Percentiles rank a stretch among this genome's conserved stretches.
Evolutionary conservation across 1,284 basidiomycete genomes (phyloP).

Genomic region (Sporisorium reilianum): DNA sequence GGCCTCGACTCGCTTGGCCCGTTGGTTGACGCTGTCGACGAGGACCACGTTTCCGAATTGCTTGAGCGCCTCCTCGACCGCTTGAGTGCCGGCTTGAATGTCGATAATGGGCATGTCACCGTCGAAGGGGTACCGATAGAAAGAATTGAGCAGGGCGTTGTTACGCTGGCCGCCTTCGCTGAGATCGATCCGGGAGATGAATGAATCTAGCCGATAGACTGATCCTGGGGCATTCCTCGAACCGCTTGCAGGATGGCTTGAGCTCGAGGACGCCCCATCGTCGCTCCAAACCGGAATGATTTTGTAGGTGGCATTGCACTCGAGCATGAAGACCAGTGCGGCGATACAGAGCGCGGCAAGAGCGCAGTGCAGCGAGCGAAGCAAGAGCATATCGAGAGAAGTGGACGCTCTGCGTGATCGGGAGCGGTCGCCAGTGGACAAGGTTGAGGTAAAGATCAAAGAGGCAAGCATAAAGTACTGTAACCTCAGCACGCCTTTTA

Average conservation of each 20-base stretch:
- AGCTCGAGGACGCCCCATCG: background rate
- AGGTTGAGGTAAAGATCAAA: too few relatives aligned
- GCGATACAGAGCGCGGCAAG: background rate
- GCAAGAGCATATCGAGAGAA: too few relatives aligned
- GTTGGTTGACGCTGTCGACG: background rate
- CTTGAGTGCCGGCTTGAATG: background rate
- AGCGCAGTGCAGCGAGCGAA: background rate
- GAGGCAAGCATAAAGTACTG: too few relatives aligned
- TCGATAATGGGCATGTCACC: background rate
- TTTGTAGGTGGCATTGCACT: background rate
- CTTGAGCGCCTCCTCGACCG: conserved; percentile 12
- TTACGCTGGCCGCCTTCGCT: too few relatives aligned
- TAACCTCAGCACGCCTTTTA: too few relatives aligned
- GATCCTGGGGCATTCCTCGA: background rate
- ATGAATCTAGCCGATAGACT: background rate
- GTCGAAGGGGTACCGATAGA: conserved; percentile 1
- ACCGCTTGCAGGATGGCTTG: background rate
- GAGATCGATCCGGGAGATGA: background rate
- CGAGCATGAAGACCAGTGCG: background rate
- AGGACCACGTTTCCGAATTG: conserved; percentile 1
- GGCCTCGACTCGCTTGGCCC: background rate
- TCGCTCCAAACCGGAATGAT: too few relatives aligned
- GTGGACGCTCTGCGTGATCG: too few relatives aligned
- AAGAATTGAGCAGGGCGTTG: background rate
- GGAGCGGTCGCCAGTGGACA: too few relatives aligned